Evolutionary conservation across 495 filamentous ascomycete genomes (phyloP), one percentile per base, ranked within the genome.

Genomic region (Trichoderma orchidacearum): DNA sequence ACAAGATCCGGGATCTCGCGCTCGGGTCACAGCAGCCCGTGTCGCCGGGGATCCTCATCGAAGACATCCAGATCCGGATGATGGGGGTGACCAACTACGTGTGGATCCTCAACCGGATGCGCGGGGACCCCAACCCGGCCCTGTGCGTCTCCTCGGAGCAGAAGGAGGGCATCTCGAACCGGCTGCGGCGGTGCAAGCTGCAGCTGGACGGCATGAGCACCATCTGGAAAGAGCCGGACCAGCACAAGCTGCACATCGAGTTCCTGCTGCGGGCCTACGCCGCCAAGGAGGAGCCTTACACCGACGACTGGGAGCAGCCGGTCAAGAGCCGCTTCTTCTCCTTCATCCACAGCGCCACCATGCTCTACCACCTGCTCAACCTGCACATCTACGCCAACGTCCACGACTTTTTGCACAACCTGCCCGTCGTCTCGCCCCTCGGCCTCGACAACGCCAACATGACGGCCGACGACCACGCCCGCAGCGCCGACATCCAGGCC

Each of bases 11-110:
- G 21, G 35, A 58, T 6, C 38, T 63, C 17, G 30, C 36, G 27
- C 36, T 34, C n/a, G 56, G 61, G 15, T 57, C 55, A 3, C 9
- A 25, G 2, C 13, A 25, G 29, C 25, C 38, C 25, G 53, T 30
- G 1, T 30, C 57, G 11, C 11, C 51, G 8, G 52, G 53, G n/a
- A 55, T 62, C 11, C 50, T 65, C 12, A 41, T 64, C 15, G 65
- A 67, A 48, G 65, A 67, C 58, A 35, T 63, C n/a, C 60, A 63
- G 13, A 13, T 65, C 5, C 59, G 60, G n/a, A 53, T 67, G 29
- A 34, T 53, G 28, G 51, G 15, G 60, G 58, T 52, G 48, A 57
- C 25, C 34, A 60, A 25, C 56, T 61, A 21, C 30, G 58, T 9
- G 27, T 35, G 18, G 54, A 63, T 13, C 60, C 60, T 60, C 35